Conservation (phyloP, 225 moss, liverwort and hornwort species). For the Climacium dendroides region DNA sequence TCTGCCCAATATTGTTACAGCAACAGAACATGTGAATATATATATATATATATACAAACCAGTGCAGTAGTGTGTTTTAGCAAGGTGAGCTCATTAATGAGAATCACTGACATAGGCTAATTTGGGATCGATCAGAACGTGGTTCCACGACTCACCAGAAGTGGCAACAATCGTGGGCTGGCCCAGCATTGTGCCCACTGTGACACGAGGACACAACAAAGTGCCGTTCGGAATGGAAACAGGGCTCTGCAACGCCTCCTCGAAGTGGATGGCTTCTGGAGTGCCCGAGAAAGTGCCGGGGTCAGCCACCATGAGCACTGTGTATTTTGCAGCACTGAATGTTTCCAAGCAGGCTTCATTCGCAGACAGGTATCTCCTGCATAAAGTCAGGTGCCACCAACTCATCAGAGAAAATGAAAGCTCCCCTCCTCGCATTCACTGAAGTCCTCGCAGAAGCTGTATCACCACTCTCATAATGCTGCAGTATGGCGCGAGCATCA, state of each 20-base stretch:
- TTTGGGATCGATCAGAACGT: neutral
- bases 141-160: neutral
- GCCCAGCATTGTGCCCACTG: constrained; percentile 24
- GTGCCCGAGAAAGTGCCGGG: constrained; percentile 28
- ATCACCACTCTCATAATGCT: neutral
- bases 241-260: neutral
- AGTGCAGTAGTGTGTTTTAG: neutral
- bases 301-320: constrained; percentile 45
- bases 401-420: neutral
- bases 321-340: constrained; percentile 6
- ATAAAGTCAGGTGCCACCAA: neutral
- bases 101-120: neutral
- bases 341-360: constrained; percentile 3
- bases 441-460: neutral
- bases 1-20: neutral
- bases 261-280: constrained; percentile 30
- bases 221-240: neutral
- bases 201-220: constrained; percentile 20
- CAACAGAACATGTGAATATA: neutral
- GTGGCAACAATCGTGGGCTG: constrained; percentile 32
- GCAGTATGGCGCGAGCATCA: neutral
- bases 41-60: no score
- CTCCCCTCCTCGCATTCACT: neutral
- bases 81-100: neutral
- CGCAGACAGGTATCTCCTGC: neutral